Evolutionary conservation across 2,329 filamentous ascomycete genomes (phyloP).

Genomic region (Lasiodiplodia citricola): DNA sequence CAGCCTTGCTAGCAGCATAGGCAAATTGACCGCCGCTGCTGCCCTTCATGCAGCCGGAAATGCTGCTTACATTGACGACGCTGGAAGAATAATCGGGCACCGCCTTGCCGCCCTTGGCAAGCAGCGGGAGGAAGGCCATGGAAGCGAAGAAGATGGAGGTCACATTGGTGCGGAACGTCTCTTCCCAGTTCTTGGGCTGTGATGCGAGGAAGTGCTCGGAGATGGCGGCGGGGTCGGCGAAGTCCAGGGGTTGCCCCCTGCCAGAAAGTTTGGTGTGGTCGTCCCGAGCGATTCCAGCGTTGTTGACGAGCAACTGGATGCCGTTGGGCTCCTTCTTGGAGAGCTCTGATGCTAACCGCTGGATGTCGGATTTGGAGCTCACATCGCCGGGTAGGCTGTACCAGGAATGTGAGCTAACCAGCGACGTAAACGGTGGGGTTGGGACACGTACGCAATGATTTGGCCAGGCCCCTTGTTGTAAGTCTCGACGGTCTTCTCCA

Average conservation of each 20-base stretch:
- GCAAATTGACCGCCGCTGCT: conserved; percentile 58
- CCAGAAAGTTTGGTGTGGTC: conserved; percentile 57
- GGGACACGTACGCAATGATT: conserved; percentile 48
- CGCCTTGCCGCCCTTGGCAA: conserved; percentile 54
- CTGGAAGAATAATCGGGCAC: conserved; percentile 56
- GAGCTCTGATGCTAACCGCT: conserved; percentile 48
- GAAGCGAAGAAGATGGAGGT: conserved; percentile 59
- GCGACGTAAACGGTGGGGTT: background rate
- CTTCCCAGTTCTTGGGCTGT: conserved; percentile 52
- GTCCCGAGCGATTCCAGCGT: conserved; percentile 60
- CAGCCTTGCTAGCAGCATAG: conserved; percentile 59
- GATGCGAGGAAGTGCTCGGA: conserved; percentile 58
- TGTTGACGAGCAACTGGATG: conserved; percentile 61
- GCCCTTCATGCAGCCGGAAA: conserved; percentile 58
- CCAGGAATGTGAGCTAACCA: background rate
- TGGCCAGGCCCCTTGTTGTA: conserved; percentile 54
- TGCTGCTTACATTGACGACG: conserved; percentile 61
- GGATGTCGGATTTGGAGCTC: conserved; percentile 56
- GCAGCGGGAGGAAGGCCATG: conserved; percentile 60
- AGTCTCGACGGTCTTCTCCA: conserved; percentile 52
- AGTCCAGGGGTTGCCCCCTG: conserved; percentile 53
- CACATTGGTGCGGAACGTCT: conserved; percentile 60
- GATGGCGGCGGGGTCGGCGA: conserved; percentile 53
- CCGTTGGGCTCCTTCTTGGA: conserved; percentile 55
- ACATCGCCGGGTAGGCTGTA: conserved; percentile 52